phyloP scores from a whole-genome alignment of 768 basidiomycete genomes.

The Boletus rufocinnamomeus region DNA sequence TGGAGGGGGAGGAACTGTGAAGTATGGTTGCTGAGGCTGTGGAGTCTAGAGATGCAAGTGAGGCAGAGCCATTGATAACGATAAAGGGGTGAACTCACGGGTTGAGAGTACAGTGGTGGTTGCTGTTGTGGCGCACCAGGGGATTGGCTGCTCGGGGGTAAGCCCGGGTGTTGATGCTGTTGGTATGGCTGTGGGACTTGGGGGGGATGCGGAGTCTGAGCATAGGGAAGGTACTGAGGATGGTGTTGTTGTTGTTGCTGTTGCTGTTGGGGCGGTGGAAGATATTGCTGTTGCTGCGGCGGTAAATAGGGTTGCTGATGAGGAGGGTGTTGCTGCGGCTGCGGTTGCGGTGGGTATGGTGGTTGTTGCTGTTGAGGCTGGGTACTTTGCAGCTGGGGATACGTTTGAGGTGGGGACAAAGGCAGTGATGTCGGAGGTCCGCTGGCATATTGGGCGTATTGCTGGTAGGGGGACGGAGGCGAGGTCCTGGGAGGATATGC shows the following conservation, averaged over 20 bases:
- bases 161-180: constrained; percentile 11
- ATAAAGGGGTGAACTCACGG: constrained; percentile 9
- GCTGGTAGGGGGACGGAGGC: constrained; percentile 14
- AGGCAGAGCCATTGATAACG: neutral
- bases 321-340: constrained; percentile 15
- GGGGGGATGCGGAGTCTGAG: constrained; percentile 15
- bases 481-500: neutral
- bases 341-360: constrained; percentile 11
- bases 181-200: constrained; percentile 21
- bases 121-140: constrained; percentile 1
- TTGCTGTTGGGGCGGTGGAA: constrained; percentile 11
- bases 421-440: constrained; percentile 13
- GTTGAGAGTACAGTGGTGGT: constrained; percentile 7
- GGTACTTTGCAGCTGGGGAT: constrained; percentile 7
- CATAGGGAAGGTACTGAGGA: constrained; percentile 18
- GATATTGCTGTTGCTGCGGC: constrained; percentile 12
- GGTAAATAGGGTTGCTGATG: constrained; percentile 14
- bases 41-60: constrained; percentile 2
- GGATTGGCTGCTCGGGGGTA: constrained; percentile 12
- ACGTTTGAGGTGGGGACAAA: constrained; percentile 14
- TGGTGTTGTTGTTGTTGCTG: constrained; percentile 16
- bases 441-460: constrained; percentile 17
- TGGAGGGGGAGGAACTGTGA: constrained; percentile 24
- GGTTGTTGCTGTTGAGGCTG: constrained; percentile 22
- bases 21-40: constrained; percentile 17